These are phyloP conservation scores for Arachnopeziza araneosa DNA, from an alignment of 2,329 filamentous ascomycete species.

Conservation along the genomic window DNA sequence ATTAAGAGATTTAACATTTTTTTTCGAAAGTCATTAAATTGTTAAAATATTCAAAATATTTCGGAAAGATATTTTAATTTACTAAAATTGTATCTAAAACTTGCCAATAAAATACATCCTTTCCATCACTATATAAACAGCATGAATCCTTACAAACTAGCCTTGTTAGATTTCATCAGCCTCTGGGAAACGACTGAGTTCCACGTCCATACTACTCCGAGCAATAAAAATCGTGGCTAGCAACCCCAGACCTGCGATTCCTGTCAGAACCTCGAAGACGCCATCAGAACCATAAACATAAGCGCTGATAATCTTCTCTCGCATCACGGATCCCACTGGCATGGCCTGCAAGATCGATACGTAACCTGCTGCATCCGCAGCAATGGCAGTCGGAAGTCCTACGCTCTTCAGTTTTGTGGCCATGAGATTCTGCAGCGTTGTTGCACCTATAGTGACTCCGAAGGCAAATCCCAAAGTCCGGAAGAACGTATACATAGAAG, in stretches of 20 bases:
- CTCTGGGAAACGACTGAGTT: background rate
- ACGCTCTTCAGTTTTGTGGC: conserved; percentile 20
- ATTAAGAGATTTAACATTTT: too few relatives aligned
- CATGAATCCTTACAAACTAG: too few relatives aligned
- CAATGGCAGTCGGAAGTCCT: background rate
- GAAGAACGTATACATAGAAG: conserved; percentile 60
- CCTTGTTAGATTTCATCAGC: too few relatives aligned
- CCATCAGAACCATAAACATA: background rate
- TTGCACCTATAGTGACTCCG: conserved; percentile 56
- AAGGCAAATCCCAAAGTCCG: conserved; percentile 46
- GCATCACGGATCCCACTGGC: background rate
- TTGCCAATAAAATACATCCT: too few relatives aligned
- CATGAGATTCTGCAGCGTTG: conserved; percentile 58
- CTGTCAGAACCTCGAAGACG: background rate
- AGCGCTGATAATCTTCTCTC: background rate
- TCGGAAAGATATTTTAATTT: too few relatives aligned
- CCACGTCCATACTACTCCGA: background rate
- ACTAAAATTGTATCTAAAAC: too few relatives aligned
- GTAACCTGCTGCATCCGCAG: background rate
- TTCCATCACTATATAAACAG: too few relatives aligned
- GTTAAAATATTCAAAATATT: too few relatives aligned
- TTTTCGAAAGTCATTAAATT: too few relatives aligned
- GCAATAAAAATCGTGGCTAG: background rate
- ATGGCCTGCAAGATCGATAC: background rate
- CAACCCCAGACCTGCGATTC: background rate